Evolutionary conservation across 345 rosid species (phyloP), one percentile per base, ranked within the genome.

Genomic region (Melastoma malabathricum): DNA sequence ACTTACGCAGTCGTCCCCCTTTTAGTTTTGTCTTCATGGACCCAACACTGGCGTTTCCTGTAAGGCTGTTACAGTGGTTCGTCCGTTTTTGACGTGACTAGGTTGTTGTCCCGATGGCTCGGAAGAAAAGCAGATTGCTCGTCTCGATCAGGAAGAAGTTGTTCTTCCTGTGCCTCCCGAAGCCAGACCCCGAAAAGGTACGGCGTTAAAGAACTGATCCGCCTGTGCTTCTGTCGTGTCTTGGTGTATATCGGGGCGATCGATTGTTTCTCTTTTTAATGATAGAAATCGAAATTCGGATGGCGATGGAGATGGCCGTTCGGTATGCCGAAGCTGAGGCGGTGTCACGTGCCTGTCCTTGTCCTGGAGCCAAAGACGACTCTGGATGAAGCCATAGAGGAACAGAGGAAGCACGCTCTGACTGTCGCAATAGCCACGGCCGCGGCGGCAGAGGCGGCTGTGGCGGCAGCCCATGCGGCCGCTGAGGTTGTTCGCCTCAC

Each of bases 401-500:
- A 79, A 56, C 92, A 90, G 56, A 86, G 84, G 49, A 80, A 74
- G 46, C 83, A 79, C 61, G 88, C 97, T 8, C 50, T 89, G 60
- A 76, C 72, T 46, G 97, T 86, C 43, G 97, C 97, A 46, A 64
- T 81, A 14, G 89, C 90, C 14, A 89, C 97, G 0, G 90, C 86
- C 0, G 95, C 83, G 6, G 95, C 95, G 22, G 97, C 95, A 1
- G 83, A 89, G 68, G 97, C 94, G 1, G 95, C 95, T 0, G 79
- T 89, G 58, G 87, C 86, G 29, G 88, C 97, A 1, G 97, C 95
- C 16, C 74, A 70, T 7, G 94, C 94, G 0, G 97, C 97, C 0
- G 95, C 95, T n/a, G 94, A 86, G 69, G 83, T 86, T 59, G 97
- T 89, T 41, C 68, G 82, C 13, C 79, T 86, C 51, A 75, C 88